Evolutionary conservation across 2,329 filamentous ascomycete genomes (phyloP).

Genomic region (Fusarium sp.): DNA sequence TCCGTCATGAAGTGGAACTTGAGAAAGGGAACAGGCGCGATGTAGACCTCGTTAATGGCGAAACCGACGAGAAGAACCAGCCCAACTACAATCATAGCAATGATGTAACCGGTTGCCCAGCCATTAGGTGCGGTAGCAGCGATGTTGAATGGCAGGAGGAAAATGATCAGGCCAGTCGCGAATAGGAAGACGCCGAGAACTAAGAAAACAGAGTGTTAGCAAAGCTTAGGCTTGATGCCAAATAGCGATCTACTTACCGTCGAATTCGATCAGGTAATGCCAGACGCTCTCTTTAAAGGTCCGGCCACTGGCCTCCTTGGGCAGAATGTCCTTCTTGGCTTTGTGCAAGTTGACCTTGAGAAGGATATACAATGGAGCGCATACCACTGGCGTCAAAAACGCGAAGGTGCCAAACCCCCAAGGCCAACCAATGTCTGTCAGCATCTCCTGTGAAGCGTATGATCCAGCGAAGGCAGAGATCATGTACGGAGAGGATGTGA

Average conservation of each 20-base stretch:
- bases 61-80: conserved; percentile 67
- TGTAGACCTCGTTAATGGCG: conserved; percentile 66
- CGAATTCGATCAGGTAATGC: conserved; percentile 69
- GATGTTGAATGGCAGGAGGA: conserved; percentile 75
- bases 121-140: conserved; percentile 59
- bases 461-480: conserved; percentile 59
- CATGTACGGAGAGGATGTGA: conserved; percentile 58
- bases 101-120: conserved; percentile 66
- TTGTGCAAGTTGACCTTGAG: conserved; percentile 67
- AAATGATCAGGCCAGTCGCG: conserved; percentile 66
- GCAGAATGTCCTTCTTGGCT: conserved; percentile 62
- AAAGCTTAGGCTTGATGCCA: rapidly evolving
- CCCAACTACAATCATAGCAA: conserved; percentile 72
- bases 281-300: conserved; percentile 60
- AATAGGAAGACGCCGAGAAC: conserved; percentile 68
- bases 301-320: conserved; percentile 55
- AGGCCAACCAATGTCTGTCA: conserved; percentile 49
- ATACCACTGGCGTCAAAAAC: conserved; percentile 67
- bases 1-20: conserved; percentile 63
- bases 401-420: conserved; percentile 70
- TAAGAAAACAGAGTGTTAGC: conserved; percentile 6
- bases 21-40: conserved; percentile 69
- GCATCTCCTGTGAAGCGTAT: conserved; percentile 49
- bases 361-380: conserved; percentile 66
- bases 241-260: conserved; percentile 51